Evolutionary conservation across 2,329 filamentous ascomycete genomes (phyloP).

Genomic region (Exophiala lecanii-corni): DNA sequence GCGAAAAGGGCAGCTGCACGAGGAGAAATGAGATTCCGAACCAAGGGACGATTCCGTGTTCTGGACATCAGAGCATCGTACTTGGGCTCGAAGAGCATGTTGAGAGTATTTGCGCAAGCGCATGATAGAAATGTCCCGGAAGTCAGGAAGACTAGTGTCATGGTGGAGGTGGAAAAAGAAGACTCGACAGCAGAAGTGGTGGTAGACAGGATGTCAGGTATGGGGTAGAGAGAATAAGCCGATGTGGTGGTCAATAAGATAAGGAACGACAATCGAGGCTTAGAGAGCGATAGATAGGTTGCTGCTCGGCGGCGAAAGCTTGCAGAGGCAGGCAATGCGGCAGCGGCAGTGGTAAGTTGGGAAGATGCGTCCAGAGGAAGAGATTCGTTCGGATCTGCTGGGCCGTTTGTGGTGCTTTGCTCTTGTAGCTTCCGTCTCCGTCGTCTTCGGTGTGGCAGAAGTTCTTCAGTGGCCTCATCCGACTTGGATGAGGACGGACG

Average conservation of each 20-base stretch:
- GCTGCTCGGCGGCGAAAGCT: conserved; percentile 65
- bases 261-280: conserved; percentile 86
- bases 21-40: conserved; percentile 69
- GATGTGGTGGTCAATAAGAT: conserved; percentile 88
- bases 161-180: conserved; percentile 68
- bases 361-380: conserved; percentile 59
- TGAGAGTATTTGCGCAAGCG: conserved; percentile 89
- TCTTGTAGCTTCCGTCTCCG: conserved; percentile 18
- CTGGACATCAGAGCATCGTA: conserved; percentile 90
- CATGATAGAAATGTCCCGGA: conserved; percentile 81
- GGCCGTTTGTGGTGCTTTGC: background rate
- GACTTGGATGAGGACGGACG: background rate
- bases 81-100: conserved; percentile 91
- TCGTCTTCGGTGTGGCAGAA: conserved; percentile 24
- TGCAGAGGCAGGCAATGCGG: conserved; percentile 48
- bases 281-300: conserved; percentile 85
- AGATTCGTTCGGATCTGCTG: conserved; percentile 25
- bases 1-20: conserved; percentile 75
- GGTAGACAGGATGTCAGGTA: conserved; percentile 75
- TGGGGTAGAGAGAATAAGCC: conserved; percentile 87
- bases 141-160: conserved; percentile 90
- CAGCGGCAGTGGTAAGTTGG: conserved; percentile 54
- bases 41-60: conserved; percentile 86
- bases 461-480: background rate
- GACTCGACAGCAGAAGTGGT: conserved; percentile 70